Conservation (phyloP, 306 rosid genomes). For the Potentilla sterilis region DNA sequence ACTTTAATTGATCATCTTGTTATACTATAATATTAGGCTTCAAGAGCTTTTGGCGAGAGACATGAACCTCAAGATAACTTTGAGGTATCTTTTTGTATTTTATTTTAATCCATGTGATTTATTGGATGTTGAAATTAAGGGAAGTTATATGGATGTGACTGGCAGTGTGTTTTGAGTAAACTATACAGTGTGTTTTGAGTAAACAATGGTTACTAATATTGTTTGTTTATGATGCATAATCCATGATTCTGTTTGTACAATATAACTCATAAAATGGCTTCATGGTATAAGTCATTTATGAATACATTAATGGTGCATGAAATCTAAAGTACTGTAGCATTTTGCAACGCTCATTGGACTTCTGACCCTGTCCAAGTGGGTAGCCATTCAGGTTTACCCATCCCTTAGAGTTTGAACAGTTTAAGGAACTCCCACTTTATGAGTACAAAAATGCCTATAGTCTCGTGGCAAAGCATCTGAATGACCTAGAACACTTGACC, state of each 20-base stretch:
- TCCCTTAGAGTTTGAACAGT: background rate
- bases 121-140: slow-evolving; percentile 2
- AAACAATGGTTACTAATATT: background rate
- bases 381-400: background rate
- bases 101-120: background rate
- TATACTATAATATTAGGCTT: slow-evolving; percentile 42
- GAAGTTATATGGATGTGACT: background rate
- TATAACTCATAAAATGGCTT: background rate
- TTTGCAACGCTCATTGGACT: too few relatives aligned
- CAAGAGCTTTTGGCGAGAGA: slow-evolving; percentile 49
- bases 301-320: background rate
- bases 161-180: background rate
- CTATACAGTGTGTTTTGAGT: background rate
- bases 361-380: background rate
- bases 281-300: background rate
- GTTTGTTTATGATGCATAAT: too few relatives aligned
- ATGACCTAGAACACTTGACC: background rate
- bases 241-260: background rate
- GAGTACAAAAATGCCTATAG: background rate
- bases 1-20: slow-evolving; percentile 8
- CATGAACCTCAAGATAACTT: slow-evolving; percentile 55
- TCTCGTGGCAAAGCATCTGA: background rate
- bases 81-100: slow-evolving; percentile 44
- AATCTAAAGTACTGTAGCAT: background rate
- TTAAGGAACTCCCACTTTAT: background rate